Evolutionary conservation across 192 early-diverging fungal genomes (phyloP), one percentile per base, ranked within the genome.

Genomic region (Phycomyces nitens): DNA sequence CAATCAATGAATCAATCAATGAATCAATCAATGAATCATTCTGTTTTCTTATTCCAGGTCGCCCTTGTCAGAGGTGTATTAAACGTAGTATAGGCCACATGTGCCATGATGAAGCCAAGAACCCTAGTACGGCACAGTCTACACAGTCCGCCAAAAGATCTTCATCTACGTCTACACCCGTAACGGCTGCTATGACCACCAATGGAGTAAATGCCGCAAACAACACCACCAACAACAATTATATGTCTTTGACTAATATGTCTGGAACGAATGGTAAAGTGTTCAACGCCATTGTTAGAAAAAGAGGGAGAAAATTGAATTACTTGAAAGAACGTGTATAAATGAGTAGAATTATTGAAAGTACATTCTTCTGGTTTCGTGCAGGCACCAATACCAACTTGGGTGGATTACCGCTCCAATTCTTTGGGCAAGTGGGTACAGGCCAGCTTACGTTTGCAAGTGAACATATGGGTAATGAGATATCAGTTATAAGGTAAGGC

Each of bases 61-160:
- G 95, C 20, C 95, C 95, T 41, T 97, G 95, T 73, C 90, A 93
- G 71, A 88, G 95, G 53, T 98, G 95, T 66, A 92, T 98, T 58
- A 94, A 95, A 71, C 87, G 96, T 42, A 91, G 89, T 68, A 96
- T 98, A 73, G 88, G 88, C n/a, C 90, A 95, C 62, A 70, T 95
- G 29, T 98, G 96, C 77, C 92, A 88, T 50, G 92, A 98, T 71
- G 93, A 94, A 66, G 84, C 87, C 7, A 87, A 85, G 51, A 71
- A 68, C 34, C 38, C 84, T 21, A 59, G 2, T 24, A 59, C 38
- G 44, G 76, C 11, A 38, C 73, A 51, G 27, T 34, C 43, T 26
- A 18, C 15, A 47, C 44, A 47, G 44, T n/a, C 44, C 3, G 44
- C 18, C 3, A 47, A 47, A 47, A 47, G 44, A 39, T 16, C 56